phyloP scores from a whole-genome alignment of 441 rosid species.

The Gossypium gossypioides region DNA sequence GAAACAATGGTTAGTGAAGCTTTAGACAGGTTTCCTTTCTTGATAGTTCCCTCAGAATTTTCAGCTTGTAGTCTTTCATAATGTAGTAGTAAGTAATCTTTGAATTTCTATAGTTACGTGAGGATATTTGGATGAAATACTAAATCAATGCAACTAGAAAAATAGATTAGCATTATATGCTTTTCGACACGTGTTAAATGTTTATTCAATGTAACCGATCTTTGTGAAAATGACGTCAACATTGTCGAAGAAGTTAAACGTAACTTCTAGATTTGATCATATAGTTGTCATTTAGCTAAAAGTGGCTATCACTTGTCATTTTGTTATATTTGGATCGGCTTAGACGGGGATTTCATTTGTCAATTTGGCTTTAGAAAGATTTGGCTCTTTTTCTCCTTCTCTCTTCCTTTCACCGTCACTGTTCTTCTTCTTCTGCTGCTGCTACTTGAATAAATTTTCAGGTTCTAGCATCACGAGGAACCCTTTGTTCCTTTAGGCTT shows the following conservation, averaged over 20 bases:
- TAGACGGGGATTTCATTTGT: neutral
- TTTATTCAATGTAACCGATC: neutral
- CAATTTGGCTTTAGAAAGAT: neutral
- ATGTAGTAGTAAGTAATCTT: neutral
- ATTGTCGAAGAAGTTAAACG: neutral
- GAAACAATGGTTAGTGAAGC: neutral
- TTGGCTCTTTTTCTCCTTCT: neutral
- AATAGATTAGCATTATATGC: neutral
- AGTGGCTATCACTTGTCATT: neutral
- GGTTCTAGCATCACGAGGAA: neutral
- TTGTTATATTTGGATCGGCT: neutral
- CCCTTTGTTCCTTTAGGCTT: neutral
- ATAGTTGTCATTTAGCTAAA: neutral
- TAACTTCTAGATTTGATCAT: neutral
- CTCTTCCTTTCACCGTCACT: neutral
- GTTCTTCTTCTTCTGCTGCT: no score
- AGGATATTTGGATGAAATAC: neutral
- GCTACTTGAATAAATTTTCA: no score
- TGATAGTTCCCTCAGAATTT: neutral
- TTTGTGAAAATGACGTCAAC: neutral
- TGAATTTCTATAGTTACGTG: neutral
- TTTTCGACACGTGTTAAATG: neutral
- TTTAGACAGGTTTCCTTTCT: neutral
- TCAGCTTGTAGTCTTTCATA: neutral
- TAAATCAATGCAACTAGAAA: neutral